Evolutionary conservation across 2,329 filamentous ascomycete genomes (phyloP), one percentile per base, ranked within the genome.

Genomic region (Elsinoe ampelina): DNA sequence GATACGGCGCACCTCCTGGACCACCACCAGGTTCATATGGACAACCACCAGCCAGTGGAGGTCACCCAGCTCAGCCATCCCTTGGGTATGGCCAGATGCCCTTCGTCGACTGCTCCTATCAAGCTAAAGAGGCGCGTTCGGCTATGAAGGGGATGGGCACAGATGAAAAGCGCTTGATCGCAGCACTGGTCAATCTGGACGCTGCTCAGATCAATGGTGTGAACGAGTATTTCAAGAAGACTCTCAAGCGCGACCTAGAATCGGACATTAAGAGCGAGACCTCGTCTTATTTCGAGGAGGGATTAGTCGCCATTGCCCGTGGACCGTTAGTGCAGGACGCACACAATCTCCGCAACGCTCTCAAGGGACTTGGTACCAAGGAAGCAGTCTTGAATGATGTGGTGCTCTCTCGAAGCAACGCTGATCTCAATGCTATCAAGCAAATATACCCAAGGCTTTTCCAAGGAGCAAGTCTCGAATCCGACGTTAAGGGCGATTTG

Each of bases 81-180:
- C 72, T 80, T 0, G 91, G 91, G 35, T 96, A 95, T 65, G 82
- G 83, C 2, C 79, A 85, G 0, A 81, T 81, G 45, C 86, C 88
- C 42, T 77, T 81, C 30, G 75, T 78, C 15, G 84, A 95, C 61
- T 85, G 82, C 48, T 77, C 74, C 2, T 73, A 76, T 11, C 84
- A 93, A 63, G 86, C 89, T 0, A 81, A 89, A 58, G 80, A 77
- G 3, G 75, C 95, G 19, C 82, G 89, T 55, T 80, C 80, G 63
- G 89, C 92, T 1, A 95, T 96, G 89, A 95, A 95, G 71, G 90
- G 90, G 0, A 88, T 95, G 60, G 92, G 91, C 34, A 96, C 91
- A 0, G 83, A 97, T 65, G 91, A 96, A 70, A 85, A 83, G 65
- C 71, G 80, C 0, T 74, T 97, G 13, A 91, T 95, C 61, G 74